Percentiles rank a stretch among this genome's conserved stretches.
Conservation (phyloP, 2,329 filamentous ascomycete genomes). For the Alternaria postmessia region DNA sequence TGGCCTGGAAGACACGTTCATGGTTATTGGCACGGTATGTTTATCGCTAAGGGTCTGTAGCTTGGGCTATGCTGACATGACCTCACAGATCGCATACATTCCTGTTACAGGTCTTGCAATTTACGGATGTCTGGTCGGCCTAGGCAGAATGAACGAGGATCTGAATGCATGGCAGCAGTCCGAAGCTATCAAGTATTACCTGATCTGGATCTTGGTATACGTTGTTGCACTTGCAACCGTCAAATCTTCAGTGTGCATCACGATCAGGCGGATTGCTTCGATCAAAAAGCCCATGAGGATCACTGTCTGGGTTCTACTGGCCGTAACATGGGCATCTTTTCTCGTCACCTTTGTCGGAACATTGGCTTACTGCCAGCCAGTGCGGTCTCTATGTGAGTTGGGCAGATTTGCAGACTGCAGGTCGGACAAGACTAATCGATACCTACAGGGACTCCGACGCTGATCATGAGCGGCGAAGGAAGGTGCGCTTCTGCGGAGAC, state of each 20-base stretch:
- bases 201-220: conserved; percentile 37
- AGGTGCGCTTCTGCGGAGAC: conserved; percentile 27
- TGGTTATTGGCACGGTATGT: conserved; percentile 22
- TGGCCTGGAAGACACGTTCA: conserved; percentile 29
- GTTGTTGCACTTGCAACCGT: conserved; percentile 32
- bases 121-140: conserved; percentile 19
- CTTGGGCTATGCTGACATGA: background rate
- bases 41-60: no score
- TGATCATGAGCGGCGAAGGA: conserved; percentile 12
- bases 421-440: background rate
- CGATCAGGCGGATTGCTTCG: conserved; percentile 35
- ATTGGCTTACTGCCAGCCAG: conserved; percentile 28
- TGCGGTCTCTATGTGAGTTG: conserved; percentile 15
- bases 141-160: conserved; percentile 27
- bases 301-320: conserved; percentile 24
- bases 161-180: conserved; percentile 31
- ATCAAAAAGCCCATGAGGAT: conserved; percentile 26
- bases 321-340: conserved; percentile 32
- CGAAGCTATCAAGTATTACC: conserved; percentile 34
- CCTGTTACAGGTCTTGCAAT: background rate
- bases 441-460: conserved; percentile 8
- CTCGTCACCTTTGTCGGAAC: conserved; percentile 33
- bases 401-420: background rate
- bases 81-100: background rate
- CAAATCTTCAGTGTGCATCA: conserved; percentile 36